Conservation (phyloP, 805 yeast species). For the Ogataea nonfermentans region DNA sequence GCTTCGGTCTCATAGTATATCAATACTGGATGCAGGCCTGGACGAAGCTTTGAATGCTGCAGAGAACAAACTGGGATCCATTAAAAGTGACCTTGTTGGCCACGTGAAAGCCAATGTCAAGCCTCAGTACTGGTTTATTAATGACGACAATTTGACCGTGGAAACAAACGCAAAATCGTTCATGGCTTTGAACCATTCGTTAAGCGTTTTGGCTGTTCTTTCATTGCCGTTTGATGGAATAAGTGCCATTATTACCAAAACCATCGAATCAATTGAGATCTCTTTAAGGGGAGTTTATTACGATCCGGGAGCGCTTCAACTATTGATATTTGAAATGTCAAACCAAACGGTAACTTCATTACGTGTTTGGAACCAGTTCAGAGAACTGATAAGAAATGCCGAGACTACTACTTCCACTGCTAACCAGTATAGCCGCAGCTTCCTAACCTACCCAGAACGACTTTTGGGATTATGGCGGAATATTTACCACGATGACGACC, state of each 20-base stretch:
- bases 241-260: conserved; percentile 42
- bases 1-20: conserved; percentile 9
- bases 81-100: conserved; percentile 23
- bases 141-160: conserved; percentile 19
- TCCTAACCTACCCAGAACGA: conserved; percentile 31
- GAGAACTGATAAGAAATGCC: conserved; percentile 31
- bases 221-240: conserved; percentile 34
- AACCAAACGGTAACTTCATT: conserved; percentile 60
- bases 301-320: conserved; percentile 27
- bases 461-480: conserved; percentile 53
- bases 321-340: conserved; percentile 56
- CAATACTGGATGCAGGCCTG: conserved; percentile 17
- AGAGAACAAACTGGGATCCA: conserved; percentile 10
- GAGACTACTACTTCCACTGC: conserved; percentile 22
- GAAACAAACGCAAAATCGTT: conserved; percentile 22
- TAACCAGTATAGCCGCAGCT: conserved; percentile 15
- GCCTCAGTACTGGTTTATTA: conserved; percentile 31
- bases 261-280: conserved; percentile 65
- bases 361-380: conserved; percentile 42
- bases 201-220: conserved; percentile 22
- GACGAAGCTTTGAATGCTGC: conserved; percentile 8
- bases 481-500: conserved; percentile 38
- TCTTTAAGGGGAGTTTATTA: conserved; percentile 53
- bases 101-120: conserved; percentile 24
- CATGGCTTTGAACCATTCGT: conserved; percentile 26